Conservation (phyloP, 352 stramenopile species). For the Globisporangium iwayamae region DNA sequence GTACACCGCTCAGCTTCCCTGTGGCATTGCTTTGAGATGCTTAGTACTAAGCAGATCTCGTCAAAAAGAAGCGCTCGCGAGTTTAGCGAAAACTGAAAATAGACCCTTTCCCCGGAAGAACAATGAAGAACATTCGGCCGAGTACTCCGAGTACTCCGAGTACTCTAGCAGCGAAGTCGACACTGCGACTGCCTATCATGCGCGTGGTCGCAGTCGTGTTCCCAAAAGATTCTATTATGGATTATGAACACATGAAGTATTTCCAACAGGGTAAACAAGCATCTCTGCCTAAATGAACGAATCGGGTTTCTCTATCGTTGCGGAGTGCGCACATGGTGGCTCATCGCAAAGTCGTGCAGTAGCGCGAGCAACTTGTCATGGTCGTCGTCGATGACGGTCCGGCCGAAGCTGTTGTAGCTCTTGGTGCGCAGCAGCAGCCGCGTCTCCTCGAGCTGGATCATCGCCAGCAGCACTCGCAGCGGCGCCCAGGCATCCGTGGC, state of each 20-base stretch:
- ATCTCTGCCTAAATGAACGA: not conserved
- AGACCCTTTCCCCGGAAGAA: no score
- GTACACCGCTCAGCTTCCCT: no score
- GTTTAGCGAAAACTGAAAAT: no score
- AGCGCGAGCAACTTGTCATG: conserved; percentile 44
- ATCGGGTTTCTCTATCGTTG: not conserved
- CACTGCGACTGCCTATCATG: no score
- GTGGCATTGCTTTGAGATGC: no score
- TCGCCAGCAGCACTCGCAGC: conserved; percentile 68
- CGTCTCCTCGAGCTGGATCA: conserved; percentile 68
- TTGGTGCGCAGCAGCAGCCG: conserved; percentile 55
- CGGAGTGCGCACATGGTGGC: conserved; percentile 18
- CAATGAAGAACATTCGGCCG: no score
- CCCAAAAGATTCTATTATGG: conserved; percentile 16
- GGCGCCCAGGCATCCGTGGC: conserved; percentile 79
- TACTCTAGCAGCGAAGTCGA: no score
- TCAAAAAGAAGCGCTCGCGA: no score
- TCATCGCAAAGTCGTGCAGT: conserved; percentile 38
- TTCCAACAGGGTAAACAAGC: not conserved
- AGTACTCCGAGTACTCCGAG: no score
- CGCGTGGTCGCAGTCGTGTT: conserved; percentile 10
- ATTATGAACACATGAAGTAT: conserved; percentile 11
- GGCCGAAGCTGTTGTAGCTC: conserved; percentile 49
- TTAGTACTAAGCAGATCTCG: no score
- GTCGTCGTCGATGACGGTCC: conserved; percentile 35